Percentiles rank a stretch among this genome's conserved stretches.
Conservation (phyloP, 495 filamentous ascomycete genomes). For the Podospora pseudocomata region DNA sequence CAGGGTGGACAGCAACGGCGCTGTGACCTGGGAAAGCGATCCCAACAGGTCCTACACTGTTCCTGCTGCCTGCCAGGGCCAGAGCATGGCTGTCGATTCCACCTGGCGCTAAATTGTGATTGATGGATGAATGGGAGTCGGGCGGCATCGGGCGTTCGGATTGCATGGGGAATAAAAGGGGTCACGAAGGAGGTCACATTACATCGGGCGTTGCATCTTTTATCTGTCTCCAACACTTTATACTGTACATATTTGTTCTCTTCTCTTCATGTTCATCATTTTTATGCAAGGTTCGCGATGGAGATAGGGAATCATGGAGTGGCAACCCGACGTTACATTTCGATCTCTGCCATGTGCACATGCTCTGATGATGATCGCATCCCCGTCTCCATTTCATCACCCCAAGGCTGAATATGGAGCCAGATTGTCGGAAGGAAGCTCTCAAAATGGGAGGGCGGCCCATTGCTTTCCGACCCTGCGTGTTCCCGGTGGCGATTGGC, state of each 20-base stretch:
- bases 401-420: neutral
- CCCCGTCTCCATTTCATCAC: neutral
- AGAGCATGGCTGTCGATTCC: conserved; percentile 30
- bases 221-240: neutral
- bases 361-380: neutral
- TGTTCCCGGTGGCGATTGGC: neutral
- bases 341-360: neutral
- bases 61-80: conserved; percentile 44
- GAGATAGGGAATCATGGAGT: neutral
- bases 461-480: neutral
- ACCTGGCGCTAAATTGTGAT: conserved; percentile 11
- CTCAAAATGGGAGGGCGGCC: conserved; percentile 7
- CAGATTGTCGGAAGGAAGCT: neutral
- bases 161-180: neutral
- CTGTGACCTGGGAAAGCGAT: conserved; percentile 61
- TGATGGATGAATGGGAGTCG: neutral
- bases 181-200: neutral
- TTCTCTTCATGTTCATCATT: neutral
- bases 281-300: neutral
- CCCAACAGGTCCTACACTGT: conserved; percentile 61
- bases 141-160: neutral
- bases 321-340: neutral
- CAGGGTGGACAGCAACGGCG: conserved; percentile 51
- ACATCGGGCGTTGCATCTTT: neutral
- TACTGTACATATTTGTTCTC: neutral